These are phyloP conservation scores for Podospora comata DNA, from an alignment of 495 filamentous ascomycete genomes.

Conservation along the genomic window DNA sequence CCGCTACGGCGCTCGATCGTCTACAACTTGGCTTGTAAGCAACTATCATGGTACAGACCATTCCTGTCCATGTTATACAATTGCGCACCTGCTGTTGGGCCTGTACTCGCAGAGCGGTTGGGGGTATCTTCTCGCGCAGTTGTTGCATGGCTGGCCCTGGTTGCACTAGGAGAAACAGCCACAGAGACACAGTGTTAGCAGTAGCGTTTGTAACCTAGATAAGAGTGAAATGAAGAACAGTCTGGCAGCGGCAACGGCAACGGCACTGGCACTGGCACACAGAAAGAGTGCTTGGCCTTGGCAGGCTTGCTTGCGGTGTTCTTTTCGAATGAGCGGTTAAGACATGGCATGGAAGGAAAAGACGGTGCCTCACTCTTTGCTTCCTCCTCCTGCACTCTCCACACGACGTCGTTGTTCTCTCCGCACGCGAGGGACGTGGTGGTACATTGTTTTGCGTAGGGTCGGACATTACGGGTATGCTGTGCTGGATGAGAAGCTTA, in stretches of 20 bases:
- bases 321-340: neutral
- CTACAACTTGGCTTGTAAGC: slow-evolving; percentile 18
- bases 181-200: slow-evolving; percentile 4
- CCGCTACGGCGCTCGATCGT: slow-evolving; percentile 19
- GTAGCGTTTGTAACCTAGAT: neutral
- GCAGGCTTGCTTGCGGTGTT: neutral
- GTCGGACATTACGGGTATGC: slow-evolving; percentile 32
- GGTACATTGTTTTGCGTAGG: slow-evolving; percentile 26
- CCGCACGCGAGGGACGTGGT: slow-evolving; percentile 31
- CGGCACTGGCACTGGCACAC: neutral
- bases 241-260: neutral
- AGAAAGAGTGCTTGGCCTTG: slow-evolving; percentile 6
- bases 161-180: slow-evolving; percentile 31
- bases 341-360: neutral
- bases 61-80: neutral
- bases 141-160: slow-evolving; percentile 41
- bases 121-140: slow-evolving; percentile 40
- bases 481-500: slow-evolving; percentile 15
- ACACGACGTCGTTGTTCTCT: slow-evolving; percentile 41
- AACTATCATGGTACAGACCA: neutral
- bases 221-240: neutral
- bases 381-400: slow-evolving; percentile 40
- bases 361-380: slow-evolving; percentile 34
- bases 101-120: slow-evolving; percentile 41
- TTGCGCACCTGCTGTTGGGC: slow-evolving; percentile 29